Percentiles rank a stretch among this genome's conserved stretches.
Conservation (phyloP, 1,284 basidiomycete species). For the Takashimella koratensis region DNA sequence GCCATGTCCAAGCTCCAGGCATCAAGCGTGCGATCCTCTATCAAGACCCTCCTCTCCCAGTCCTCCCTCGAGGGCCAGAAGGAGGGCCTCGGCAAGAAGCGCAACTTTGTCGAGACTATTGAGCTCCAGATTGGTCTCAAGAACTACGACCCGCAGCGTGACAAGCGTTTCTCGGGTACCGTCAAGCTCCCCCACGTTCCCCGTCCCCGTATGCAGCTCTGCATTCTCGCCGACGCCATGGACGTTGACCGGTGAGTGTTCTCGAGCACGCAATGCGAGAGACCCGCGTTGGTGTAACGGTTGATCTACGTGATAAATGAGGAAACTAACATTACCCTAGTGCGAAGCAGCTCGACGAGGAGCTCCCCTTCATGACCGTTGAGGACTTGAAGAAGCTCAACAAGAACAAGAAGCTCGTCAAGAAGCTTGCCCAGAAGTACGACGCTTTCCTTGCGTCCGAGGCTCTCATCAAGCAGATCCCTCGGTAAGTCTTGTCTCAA, state of each 20-base stretch:
- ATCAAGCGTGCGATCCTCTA: constrained; percentile 96
- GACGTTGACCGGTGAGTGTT: constrained; percentile 74
- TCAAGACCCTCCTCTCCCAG: constrained; percentile 75
- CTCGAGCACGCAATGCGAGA: not conserved
- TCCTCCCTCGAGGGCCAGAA: constrained; percentile 52
- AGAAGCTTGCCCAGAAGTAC: constrained; percentile 99
- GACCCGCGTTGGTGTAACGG: not conserved
- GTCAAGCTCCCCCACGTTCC: constrained; percentile 96
- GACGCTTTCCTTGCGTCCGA: constrained; percentile 99
- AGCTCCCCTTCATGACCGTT: constrained; percentile 79
- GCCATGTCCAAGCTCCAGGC: constrained; percentile 75
- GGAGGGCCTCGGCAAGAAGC: constrained; percentile 56
- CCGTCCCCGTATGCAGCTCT: constrained; percentile 97
- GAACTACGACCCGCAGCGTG: constrained; percentile 94
- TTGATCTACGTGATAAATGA: not conserved
- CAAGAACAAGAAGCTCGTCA: constrained; percentile 99
- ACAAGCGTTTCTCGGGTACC: constrained; percentile 85
- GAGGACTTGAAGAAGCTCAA: constrained; percentile 94
- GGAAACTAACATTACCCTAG: constrained; percentile 9
- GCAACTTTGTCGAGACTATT: constrained; percentile 73
- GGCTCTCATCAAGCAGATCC: constrained; percentile 98
- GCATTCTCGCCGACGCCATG: constrained; percentile 97
- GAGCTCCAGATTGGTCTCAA: constrained; percentile 96
- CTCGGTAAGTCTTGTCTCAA: constrained; percentile 52
- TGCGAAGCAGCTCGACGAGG: constrained; percentile 49